phyloP scores from a whole-genome alignment of 805 yeast genomes.

The Saturnispora besseyi region DNA sequence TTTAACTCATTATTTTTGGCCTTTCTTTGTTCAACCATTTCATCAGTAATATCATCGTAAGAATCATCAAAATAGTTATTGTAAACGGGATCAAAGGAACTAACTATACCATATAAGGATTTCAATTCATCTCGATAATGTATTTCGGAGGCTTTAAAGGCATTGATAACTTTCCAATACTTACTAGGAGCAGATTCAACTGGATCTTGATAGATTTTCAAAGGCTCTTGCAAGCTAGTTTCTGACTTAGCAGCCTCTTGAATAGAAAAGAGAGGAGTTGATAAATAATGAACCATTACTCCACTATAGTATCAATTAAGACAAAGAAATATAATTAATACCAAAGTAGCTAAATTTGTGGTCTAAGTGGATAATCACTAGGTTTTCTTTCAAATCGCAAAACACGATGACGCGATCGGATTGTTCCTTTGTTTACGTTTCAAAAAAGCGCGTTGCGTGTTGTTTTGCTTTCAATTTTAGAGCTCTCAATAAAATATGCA shows the following conservation, averaged over 20 bases:
- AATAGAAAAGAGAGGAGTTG: slow-evolving; percentile 18
- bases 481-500: neutral
- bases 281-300: slow-evolving; percentile 6
- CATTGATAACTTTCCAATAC: slow-evolving; percentile 8
- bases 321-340: neutral
- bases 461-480: neutral
- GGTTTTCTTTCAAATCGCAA: neutral
- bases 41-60: slow-evolving; percentile 19
- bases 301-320: neutral
- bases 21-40: slow-evolving; percentile 16
- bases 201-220: neutral
- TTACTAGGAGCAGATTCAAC: neutral
- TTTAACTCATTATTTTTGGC: slow-evolving; percentile 16
- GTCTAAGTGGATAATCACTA: neutral
- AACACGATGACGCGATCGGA: slow-evolving; percentile 1
- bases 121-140: slow-evolving; percentile 18
- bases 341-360: neutral
- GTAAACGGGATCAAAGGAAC: slow-evolving; percentile 22
- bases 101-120: slow-evolving; percentile 15
- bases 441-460: slow-evolving; percentile 3
- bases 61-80: slow-evolving; percentile 25
- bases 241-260: slow-evolving; percentile 15
- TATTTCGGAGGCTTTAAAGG: slow-evolving; percentile 15
- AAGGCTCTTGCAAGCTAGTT: slow-evolving; percentile 6
- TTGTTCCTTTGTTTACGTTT: slow-evolving; percentile 2